Percentiles rank a stretch among this genome's conserved stretches.
Conservation (phyloP, 768 basidiomycete species). For the Lentinula edodes region DNA sequence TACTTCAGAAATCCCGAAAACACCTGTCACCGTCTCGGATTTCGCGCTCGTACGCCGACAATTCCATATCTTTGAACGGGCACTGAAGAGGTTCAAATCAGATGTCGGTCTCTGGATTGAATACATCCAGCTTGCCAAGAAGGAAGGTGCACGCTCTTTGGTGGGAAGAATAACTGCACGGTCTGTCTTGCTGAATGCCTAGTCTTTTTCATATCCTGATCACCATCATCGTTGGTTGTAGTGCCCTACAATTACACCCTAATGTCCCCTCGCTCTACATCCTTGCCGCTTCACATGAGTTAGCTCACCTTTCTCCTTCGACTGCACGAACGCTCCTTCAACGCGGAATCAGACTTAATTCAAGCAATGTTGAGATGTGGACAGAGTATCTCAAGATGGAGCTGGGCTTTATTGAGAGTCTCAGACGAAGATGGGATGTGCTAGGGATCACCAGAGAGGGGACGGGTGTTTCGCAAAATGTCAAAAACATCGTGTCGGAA, state of each 20-base stretch:
- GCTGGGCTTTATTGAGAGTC: conserved; percentile 74
- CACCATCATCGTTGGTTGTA: conserved; percentile 19
- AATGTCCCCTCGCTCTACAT: conserved; percentile 74
- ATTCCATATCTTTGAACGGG: conserved; percentile 88
- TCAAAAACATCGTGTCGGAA: conserved; percentile 3
- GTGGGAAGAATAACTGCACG: conserved; percentile 80
- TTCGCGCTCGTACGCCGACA: conserved; percentile 81
- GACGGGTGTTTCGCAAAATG: conserved; percentile 17
- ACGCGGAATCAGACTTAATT: conserved; percentile 77
- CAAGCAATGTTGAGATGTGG: conserved; percentile 75
- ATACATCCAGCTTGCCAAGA: conserved; percentile 81
- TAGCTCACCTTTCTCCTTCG: conserved; percentile 66
- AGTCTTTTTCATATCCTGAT: background rate
- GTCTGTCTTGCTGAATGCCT: conserved; percentile 33
- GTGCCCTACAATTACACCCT: conserved; percentile 86
- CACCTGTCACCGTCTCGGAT: conserved; percentile 67
- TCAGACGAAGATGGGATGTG: conserved; percentile 74
- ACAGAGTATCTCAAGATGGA: conserved; percentile 90
- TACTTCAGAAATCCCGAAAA: conserved; percentile 32
- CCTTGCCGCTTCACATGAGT: conserved; percentile 78
- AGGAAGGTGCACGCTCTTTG: conserved; percentile 71
- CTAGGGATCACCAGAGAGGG: conserved; percentile 49
- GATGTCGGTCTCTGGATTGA: conserved; percentile 87
- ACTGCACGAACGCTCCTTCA: conserved; percentile 80
- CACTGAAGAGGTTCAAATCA: conserved; percentile 80